A percentile compares a stretch with the other conserved stretches of the same genome.
Evolutionary conservation across 768 basidiomycete genomes (phyloP).

Genomic region (Myochromella boudieri): DNA sequence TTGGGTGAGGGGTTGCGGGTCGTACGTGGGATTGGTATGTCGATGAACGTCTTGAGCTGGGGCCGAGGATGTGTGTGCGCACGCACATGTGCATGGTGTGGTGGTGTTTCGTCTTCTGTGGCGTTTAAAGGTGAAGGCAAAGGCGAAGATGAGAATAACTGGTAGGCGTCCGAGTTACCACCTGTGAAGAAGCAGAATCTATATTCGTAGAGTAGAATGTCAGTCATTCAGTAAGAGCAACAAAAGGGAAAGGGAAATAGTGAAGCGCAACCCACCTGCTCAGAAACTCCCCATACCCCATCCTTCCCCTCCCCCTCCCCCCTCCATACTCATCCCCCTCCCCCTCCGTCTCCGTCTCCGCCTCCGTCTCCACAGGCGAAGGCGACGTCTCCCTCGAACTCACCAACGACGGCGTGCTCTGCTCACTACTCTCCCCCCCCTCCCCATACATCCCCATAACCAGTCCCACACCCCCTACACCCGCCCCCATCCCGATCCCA

Average conservation of each 20-base stretch:
- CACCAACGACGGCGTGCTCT: conserved; percentile 48
- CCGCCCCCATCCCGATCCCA: conserved; percentile 1
- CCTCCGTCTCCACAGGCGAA: not conserved
- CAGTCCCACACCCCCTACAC: not conserved
- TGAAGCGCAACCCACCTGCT: not conserved
- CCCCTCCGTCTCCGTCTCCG: not conserved
- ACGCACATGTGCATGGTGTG: not conserved
- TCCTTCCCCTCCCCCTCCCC: not conserved
- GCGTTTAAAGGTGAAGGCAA: not conserved
- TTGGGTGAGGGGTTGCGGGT: not conserved
- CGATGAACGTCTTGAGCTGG: not conserved
- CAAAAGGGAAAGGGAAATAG: not conserved
- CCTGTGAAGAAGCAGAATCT: conserved; percentile 88
- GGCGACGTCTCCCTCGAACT: conserved; percentile 35
- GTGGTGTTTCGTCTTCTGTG: not conserved
- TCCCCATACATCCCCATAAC: not conserved
- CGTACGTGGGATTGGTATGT: not conserved
- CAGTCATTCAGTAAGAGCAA: conserved; percentile 2
- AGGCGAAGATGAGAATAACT: not conserved
- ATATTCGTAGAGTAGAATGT: conserved; percentile 9
- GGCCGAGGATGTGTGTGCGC: not conserved
- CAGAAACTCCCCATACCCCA: conserved; percentile 4
- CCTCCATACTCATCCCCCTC: not conserved
- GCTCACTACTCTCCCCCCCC: conserved; percentile 29
- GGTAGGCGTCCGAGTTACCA: conserved; percentile 19